phyloP scores from a whole-genome alignment of 1,284 basidiomycete genomes.

The Kwoniella shivajii region DNA sequence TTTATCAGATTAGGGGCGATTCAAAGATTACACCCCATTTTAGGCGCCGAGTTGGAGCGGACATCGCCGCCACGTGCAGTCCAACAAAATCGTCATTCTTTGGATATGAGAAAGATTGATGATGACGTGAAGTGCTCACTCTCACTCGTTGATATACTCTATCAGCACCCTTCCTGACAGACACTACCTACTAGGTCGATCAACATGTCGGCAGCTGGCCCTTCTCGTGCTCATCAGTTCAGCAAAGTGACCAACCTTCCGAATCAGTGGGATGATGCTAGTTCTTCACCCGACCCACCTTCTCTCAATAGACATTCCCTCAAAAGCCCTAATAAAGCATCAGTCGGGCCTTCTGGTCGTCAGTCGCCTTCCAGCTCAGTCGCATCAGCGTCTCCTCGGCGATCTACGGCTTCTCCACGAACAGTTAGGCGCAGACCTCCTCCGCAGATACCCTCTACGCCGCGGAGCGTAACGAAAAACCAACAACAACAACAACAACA shows the following conservation, averaged over 20 bases:
- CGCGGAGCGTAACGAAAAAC: background rate
- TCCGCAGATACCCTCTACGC: background rate
- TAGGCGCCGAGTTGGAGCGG: too few relatives aligned
- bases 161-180: too few relatives aligned
- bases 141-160: too few relatives aligned
- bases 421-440: background rate
- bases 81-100: background rate
- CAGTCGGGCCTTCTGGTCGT: background rate
- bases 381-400: constrained; percentile 1
- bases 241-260: too few relatives aligned
- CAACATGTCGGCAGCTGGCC: too few relatives aligned
- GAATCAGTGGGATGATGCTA: too few relatives aligned
- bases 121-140: too few relatives aligned
- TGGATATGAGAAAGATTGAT: too few relatives aligned
- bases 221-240: too few relatives aligned
- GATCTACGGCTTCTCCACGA: background rate
- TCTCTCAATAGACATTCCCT: background rate
- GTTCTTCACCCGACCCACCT: background rate
- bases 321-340: background rate
- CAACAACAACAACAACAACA: background rate
- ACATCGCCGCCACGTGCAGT: background rate
- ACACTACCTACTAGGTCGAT: too few relatives aligned
- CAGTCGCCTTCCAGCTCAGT: background rate
- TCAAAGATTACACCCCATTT: too few relatives aligned
- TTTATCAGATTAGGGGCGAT: too few relatives aligned